Conservation (phyloP, 1,284 basidiomycete species). For the Blastosporella zonata region DNA sequence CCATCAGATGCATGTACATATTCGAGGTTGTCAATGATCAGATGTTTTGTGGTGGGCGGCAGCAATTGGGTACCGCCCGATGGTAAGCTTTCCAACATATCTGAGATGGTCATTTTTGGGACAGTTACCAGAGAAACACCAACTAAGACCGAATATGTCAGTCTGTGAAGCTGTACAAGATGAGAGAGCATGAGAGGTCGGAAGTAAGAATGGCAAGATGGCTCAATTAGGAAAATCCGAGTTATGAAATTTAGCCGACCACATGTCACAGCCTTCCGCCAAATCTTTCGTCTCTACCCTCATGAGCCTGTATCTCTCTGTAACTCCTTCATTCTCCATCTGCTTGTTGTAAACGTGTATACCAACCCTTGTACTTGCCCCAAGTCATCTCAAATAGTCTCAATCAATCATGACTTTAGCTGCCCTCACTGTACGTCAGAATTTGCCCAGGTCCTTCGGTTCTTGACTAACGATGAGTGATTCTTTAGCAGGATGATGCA, state of each 20-base stretch:
- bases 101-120: no score
- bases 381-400: constrained; percentile 8
- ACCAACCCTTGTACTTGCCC: constrained; percentile 12
- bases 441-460: constrained; percentile 8
- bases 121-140: no score
- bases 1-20: no score
- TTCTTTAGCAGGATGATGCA: constrained; percentile 34
- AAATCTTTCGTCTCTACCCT: constrained; percentile 27
- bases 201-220: constrained; percentile 14
- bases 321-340: constrained; percentile 14
- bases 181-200: neutral
- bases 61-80: no score
- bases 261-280: constrained; percentile 19
- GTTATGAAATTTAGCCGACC: constrained; percentile 19
- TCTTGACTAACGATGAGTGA: constrained; percentile 10
- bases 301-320: constrained; percentile 21
- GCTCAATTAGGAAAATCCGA: constrained; percentile 20
- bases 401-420: constrained; percentile 16
- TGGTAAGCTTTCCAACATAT: no score
- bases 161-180: no score
- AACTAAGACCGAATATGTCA: no score
- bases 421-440: constrained; percentile 23
- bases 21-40: no score
- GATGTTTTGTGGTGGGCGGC: no score
- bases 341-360: constrained; percentile 19